These are phyloP conservation scores for Colletotrichum chlorophyti DNA, from an alignment of 2,329 filamentous ascomycete species.

Conservation along the genomic window DNA sequence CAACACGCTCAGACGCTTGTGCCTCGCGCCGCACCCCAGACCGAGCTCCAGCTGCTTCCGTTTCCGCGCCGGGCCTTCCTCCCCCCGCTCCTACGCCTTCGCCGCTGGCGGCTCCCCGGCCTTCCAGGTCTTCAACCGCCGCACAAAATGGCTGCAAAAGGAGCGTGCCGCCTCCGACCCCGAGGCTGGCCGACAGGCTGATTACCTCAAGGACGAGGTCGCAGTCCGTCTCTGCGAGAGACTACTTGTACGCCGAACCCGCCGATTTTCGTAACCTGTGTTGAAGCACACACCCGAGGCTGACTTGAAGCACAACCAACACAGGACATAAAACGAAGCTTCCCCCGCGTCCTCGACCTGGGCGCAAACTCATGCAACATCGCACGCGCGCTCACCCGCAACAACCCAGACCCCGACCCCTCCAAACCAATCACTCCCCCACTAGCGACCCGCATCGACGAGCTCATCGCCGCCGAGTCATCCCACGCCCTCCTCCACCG, in stretches of 20 bases:
- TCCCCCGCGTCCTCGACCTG: slow-evolving; percentile 85
- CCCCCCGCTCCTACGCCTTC: slow-evolving; percentile 72
- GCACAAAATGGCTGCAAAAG: slow-evolving; percentile 88
- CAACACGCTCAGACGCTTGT: slow-evolving; percentile 21
- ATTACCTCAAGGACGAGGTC: slow-evolving; percentile 94
- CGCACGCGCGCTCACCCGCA: slow-evolving; percentile 77
- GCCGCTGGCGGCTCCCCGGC: slow-evolving; percentile 78
- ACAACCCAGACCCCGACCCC: slow-evolving; percentile 69
- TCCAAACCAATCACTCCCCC: slow-evolving; percentile 66
- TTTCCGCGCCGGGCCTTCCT: background rate
- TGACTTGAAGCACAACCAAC: background rate
- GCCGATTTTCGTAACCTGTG: background rate
- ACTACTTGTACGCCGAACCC: slow-evolving; percentile 65
- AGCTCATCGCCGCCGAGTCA: slow-evolving; percentile 82
- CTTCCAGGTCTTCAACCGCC: slow-evolving; percentile 90
- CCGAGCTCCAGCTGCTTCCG: slow-evolving; percentile 12
- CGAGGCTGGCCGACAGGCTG: slow-evolving; percentile 77
- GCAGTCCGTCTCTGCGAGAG: slow-evolving; percentile 84
- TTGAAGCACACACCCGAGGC: background rate
- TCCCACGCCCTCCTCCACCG: slow-evolving; percentile 81
- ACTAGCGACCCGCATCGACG: slow-evolving; percentile 73
- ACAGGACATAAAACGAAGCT: slow-evolving; percentile 90
- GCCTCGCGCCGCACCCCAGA: slow-evolving; percentile 3
- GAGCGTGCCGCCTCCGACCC: slow-evolving; percentile 79
- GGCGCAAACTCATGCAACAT: slow-evolving; percentile 97